These are phyloP conservation scores for Miscanthus sacchariflorus DNA, from an alignment of 202 grass and related monocot genomes.

Conservation along the genomic window DNA sequence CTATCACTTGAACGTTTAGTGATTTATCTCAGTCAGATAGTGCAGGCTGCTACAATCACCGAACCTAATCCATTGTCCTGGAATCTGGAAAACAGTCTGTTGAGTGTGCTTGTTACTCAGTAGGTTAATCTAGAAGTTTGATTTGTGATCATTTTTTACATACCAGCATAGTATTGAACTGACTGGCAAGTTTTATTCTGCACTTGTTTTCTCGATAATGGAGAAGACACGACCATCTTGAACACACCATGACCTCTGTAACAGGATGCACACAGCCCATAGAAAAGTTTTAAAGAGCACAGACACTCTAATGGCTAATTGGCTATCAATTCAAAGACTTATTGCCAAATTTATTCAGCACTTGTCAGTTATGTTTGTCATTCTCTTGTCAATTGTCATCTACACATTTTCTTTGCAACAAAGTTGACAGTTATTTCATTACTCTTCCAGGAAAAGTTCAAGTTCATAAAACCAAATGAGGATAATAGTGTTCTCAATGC, in stretches of 20 bases:
- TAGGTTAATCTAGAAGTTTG: neutral
- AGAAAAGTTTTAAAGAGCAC: neutral
- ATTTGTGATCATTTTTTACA: neutral
- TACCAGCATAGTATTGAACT: neutral
- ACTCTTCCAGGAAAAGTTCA: constrained; percentile 73
- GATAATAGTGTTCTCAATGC: constrained; percentile 53
- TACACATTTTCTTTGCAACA: neutral
- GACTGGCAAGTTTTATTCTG: neutral
- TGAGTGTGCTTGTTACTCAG: neutral
- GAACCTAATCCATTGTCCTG: neutral
- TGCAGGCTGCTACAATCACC: neutral
- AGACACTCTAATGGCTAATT: neutral
- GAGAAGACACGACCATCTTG: neutral
- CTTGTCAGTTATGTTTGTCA: neutral
- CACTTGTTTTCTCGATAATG: neutral
- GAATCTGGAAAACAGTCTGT: neutral
- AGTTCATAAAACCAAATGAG: constrained; percentile 59
- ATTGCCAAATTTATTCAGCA: neutral
- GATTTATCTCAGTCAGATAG: neutral
- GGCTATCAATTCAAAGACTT: no score
- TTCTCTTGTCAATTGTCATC: neutral
- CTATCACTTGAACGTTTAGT: neutral
- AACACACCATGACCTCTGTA: neutral
- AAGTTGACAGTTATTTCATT: neutral
- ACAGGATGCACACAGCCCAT: neutral